Percentiles rank a stretch among this genome's conserved stretches.
These are phyloP conservation scores for Cercophora scortea DNA, from an alignment of 495 filamentous ascomycete species.

Conservation along the genomic window DNA sequence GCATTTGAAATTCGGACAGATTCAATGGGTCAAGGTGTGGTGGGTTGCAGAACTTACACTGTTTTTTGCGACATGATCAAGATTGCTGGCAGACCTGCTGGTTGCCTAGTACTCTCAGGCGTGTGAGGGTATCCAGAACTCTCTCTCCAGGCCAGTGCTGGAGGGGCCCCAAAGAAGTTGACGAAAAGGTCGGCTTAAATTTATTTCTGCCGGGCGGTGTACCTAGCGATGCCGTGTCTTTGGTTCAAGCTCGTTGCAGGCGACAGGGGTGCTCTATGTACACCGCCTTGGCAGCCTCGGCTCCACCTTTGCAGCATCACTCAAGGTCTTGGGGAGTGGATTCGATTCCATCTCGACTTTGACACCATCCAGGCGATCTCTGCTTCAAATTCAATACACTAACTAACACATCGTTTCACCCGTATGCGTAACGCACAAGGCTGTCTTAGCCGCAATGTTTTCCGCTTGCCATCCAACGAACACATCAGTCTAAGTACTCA, in stretches of 20 bases:
- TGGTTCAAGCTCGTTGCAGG: not conserved
- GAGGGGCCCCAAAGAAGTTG: constrained; percentile 15
- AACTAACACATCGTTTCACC: too few species aligned
- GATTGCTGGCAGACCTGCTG: constrained; percentile 4
- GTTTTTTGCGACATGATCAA: constrained; percentile 49
- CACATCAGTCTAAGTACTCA: too few species aligned
- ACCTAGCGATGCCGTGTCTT: not conserved
- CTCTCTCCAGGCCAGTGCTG: not conserved
- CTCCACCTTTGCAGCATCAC: too few species aligned
- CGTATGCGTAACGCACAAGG: too few species aligned
- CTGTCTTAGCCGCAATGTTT: too few species aligned
- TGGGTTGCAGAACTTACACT: constrained; percentile 35
- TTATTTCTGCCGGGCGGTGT: constrained; percentile 30
- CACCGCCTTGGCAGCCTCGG: too few species aligned
- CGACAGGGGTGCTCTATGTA: not conserved
- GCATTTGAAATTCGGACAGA: not conserved
- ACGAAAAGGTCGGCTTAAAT: constrained; percentile 9
- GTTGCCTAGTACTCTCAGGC: not conserved
- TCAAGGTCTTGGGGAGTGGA: too few species aligned
- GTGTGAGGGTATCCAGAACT: not conserved
- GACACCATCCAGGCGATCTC: too few species aligned
- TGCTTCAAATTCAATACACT: too few species aligned
- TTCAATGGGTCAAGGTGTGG: too few species aligned
- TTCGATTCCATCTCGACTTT: too few species aligned
- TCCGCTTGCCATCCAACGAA: too few species aligned